Evolutionary conservation across 2,329 filamentous ascomycete species (phyloP).

Genomic region (Didymella pomorum): DNA sequence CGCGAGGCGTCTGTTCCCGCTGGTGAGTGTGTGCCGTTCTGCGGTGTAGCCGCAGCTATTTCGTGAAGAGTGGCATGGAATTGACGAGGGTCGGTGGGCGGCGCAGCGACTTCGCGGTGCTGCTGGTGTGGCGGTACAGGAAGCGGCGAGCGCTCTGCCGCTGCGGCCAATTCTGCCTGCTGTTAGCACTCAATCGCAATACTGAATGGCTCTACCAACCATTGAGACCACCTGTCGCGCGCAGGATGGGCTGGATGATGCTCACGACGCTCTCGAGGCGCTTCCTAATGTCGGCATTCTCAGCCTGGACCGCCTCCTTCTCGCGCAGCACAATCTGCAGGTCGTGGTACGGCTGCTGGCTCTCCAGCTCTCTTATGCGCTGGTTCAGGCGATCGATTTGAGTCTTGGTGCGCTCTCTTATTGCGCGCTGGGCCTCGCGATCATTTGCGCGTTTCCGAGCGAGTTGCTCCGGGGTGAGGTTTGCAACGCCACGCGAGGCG

Average conservation of each 20-base stretch:
- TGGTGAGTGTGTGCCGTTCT: slow-evolving; percentile 41
- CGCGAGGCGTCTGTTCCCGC: slow-evolving; percentile 33
- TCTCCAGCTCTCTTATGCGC: slow-evolving; percentile 77
- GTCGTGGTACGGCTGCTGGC: slow-evolving; percentile 83
- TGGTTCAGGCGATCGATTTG: slow-evolving; percentile 79
- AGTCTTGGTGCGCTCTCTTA: slow-evolving; percentile 80
- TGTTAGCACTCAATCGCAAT: background rate
- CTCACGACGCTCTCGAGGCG: slow-evolving; percentile 71
- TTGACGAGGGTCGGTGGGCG: slow-evolving; percentile 32
- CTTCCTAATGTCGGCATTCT: slow-evolving; percentile 80
- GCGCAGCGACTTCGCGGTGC: slow-evolving; percentile 19
- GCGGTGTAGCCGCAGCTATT: slow-evolving; percentile 30
- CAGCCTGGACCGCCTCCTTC: slow-evolving; percentile 78
- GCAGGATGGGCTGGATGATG: slow-evolving; percentile 68
- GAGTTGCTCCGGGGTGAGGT: slow-evolving; percentile 85
- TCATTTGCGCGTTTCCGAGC: slow-evolving; percentile 92
- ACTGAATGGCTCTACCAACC: slow-evolving; percentile 44
- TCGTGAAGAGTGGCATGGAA: slow-evolving; percentile 36
- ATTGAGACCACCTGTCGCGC: slow-evolving; percentile 52
- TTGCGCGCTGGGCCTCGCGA: slow-evolving; percentile 84
- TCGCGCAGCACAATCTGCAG: slow-evolving; percentile 77
- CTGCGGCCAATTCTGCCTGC: slow-evolving; percentile 56
- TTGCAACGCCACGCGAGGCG: slow-evolving; percentile 78
- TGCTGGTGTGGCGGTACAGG: slow-evolving; percentile 37
- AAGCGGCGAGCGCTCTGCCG: slow-evolving; percentile 57